Conservation (phyloP, 345 rosid species). For the Pugionium cornutum region DNA sequence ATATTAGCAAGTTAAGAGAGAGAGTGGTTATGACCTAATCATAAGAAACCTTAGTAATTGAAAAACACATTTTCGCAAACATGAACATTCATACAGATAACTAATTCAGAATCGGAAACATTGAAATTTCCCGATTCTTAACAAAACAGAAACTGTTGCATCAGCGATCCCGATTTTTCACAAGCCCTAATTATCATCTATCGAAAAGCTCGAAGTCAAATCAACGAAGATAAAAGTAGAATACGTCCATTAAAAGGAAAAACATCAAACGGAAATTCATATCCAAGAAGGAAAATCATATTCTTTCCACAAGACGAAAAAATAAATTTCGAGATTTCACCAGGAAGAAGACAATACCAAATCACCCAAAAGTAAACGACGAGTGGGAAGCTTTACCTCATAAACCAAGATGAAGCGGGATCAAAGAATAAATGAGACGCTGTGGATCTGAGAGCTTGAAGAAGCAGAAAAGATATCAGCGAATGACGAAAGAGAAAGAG, state of each 20-base stretch:
- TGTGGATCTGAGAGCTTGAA: slow-evolving; percentile 27
- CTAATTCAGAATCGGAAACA: background rate
- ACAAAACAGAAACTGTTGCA: background rate
- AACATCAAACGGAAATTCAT: background rate
- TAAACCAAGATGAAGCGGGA: slow-evolving; percentile 45
- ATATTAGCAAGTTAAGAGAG: background rate
- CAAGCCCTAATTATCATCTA: slow-evolving; percentile 14
- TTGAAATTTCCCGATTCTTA: background rate
- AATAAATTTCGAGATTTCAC: background rate
- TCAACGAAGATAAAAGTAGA: background rate
- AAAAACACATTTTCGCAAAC: background rate
- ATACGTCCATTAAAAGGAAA: background rate
- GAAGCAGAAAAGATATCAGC: slow-evolving; percentile 13
- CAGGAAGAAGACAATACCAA: background rate
- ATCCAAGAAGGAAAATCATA: background rate
- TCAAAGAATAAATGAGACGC: slow-evolving; percentile 37
- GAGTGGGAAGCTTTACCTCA: slow-evolving; percentile 39
- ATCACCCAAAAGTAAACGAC: background rate
- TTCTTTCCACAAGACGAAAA: background rate
- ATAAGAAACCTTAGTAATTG: slow-evolving; percentile 1
- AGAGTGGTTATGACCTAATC: background rate
- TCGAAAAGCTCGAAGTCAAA: slow-evolving; percentile 1
- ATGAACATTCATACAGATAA: background rate
- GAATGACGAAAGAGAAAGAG: background rate
- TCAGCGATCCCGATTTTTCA: background rate